Conservation (phyloP, 2,329 filamentous ascomycete species). For the Fusarium mundagurra region DNA sequence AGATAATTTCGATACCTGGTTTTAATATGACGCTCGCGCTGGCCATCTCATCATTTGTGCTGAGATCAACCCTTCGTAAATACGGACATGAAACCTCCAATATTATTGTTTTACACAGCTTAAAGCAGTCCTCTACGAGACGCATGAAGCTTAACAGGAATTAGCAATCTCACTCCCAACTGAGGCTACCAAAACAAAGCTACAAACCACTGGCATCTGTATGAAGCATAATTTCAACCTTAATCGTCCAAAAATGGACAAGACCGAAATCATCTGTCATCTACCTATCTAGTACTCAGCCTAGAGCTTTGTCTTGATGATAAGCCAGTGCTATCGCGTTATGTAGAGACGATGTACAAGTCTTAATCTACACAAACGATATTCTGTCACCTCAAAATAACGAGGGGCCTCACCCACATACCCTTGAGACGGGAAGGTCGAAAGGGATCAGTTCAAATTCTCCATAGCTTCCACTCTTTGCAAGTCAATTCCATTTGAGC, state of each 20-base stretch:
- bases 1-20: no score
- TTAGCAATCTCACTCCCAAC: neutral
- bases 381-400: neutral
- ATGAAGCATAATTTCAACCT: neutral
- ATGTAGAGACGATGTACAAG: neutral
- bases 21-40: neutral
- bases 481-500: no score
- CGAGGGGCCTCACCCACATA: neutral
- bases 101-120: accelerated
- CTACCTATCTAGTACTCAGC: no score
- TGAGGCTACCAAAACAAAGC: neutral
- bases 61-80: neutral
- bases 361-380: neutral
- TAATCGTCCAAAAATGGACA: accelerated
- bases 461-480: accelerated
- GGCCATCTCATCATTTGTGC: neutral
- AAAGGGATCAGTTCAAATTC: accelerated
- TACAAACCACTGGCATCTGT: no score
- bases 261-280: accelerated
- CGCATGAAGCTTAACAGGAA: no score
- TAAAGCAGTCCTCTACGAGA: accelerated
- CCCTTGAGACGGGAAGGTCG: accelerated
- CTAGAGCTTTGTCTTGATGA: neutral
- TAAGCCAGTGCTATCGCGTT: neutral
- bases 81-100: no score